Evolutionary conservation across 2,329 filamentous ascomycete species (phyloP), one percentile per base, ranked within the genome.

Genomic region (Metarhizium robertsii): DNA sequence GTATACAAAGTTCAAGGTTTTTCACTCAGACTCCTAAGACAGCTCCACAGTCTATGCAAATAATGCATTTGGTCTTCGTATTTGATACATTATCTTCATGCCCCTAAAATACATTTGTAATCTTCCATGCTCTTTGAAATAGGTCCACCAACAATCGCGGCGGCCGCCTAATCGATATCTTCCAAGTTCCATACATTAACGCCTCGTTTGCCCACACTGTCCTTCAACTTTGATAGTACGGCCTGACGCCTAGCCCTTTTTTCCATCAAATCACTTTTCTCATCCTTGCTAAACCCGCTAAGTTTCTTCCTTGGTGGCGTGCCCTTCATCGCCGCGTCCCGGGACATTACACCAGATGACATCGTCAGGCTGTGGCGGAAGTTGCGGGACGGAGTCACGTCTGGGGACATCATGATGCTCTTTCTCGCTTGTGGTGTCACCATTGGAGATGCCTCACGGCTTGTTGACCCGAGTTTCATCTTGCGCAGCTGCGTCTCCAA

Each of bases 401-500:
- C 75, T 10, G 78, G 75, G 10, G 79, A 69, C 57, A 72, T 66
- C 62, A 74, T 67, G 34, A 72, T 60, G 58, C 66, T 73, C 62
- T 60, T 67, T 57, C 62, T 69, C 13, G 63, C 61, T 55, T 73
- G 71, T 2, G 71, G 73, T 29, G 71, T 74, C 57, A 65, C 63
- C 65, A 70, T 67, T 1, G 73, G 75, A 20, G 68, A 77, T 43
- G 66, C 74, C 64, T 78, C 73, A 45, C 75, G 69, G 64, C 71
- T 76, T 11, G 59, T 62, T 6, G 75, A 69, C 8, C 71, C 69
- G 11, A 89, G 71, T 6, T 80, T 79, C 25, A 95, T 71, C 67
- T 85, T 89, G 57, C 87, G 85, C 73, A 99, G 83, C 67, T 96
- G 89, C 50, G 85, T 83, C 72, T 97, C 94, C 36, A 97, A 79